Percentiles rank a stretch among this genome's conserved stretches.
Conservation (phyloP, 2,329 filamentous ascomycete genomes). For the Penicillium polonicum region DNA sequence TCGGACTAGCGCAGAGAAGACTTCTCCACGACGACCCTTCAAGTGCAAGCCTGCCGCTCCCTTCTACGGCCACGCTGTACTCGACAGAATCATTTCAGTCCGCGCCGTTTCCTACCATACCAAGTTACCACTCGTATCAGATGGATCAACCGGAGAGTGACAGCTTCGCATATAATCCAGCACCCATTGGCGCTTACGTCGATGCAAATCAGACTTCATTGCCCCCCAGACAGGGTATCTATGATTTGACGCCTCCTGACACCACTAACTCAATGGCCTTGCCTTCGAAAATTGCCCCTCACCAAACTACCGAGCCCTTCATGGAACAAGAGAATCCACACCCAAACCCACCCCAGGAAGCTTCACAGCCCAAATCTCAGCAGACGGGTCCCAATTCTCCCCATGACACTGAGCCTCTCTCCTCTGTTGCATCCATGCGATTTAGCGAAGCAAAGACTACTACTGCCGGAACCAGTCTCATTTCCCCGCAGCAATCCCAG, state of each 20-base stretch:
- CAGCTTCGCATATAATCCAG: not conserved
- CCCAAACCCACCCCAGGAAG: conserved; percentile 10
- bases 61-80: conserved; percentile 15
- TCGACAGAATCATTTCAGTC: conserved; percentile 19
- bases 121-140: conserved; percentile 7
- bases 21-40: conserved; percentile 32
- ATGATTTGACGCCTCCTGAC: conserved; percentile 14
- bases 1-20: conserved; percentile 34
- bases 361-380: conserved; percentile 25
- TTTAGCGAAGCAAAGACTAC: conserved; percentile 28
- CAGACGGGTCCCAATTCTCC: conserved; percentile 33
- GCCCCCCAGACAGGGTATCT: not conserved
- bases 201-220: conserved; percentile 12
- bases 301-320: not conserved
- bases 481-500: conserved; percentile 21
- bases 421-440: conserved; percentile 32
- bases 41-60: conserved; percentile 12
- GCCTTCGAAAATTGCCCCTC: not conserved
- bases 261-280: conserved; percentile 4
- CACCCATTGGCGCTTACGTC: not conserved
- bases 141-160: not conserved
- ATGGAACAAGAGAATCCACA: not conserved
- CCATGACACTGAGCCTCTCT: conserved; percentile 43
- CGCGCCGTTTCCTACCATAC: conserved; percentile 16
- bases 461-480: conserved; percentile 6